phyloP scores from a whole-genome alignment of 2,329 filamentous ascomycete genomes.

The Calycina herbarum region DNA sequence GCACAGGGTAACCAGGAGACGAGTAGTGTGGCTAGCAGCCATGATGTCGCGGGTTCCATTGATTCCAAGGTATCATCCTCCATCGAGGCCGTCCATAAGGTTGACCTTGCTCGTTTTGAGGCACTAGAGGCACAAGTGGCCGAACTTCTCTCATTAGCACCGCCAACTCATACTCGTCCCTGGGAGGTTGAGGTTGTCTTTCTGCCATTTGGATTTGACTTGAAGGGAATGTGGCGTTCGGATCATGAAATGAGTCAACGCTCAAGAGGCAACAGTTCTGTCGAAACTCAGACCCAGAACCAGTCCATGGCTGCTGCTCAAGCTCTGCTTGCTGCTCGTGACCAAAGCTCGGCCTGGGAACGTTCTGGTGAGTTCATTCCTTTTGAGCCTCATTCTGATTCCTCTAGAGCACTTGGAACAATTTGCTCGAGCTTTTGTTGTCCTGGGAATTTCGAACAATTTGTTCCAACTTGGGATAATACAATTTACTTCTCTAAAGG shows the following conservation, averaged over 20 bases:
- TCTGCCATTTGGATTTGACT: conserved; percentile 63
- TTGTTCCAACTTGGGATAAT: background rate
- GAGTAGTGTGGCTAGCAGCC: conserved; percentile 29
- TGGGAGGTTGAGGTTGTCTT: conserved; percentile 79
- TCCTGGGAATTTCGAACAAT: background rate
- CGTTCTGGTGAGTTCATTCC: conserved; percentile 12
- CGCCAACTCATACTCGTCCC: conserved; percentile 62
- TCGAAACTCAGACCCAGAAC: conserved; percentile 41
- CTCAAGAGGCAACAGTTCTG: conserved; percentile 39
- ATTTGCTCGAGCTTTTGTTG: background rate
- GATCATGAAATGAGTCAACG: conserved; percentile 41
- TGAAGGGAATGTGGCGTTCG: conserved; percentile 54
- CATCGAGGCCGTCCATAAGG: conserved; percentile 39
- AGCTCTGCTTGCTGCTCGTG: conserved; percentile 29
- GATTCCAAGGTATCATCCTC: conserved; percentile 38
- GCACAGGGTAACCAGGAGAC: conserved; percentile 46
- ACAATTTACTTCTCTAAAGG: background rate
- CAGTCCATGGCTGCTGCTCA: conserved; percentile 32
- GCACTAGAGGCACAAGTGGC: conserved; percentile 45
- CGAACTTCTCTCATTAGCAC: conserved; percentile 32
- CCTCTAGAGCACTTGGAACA: no score
- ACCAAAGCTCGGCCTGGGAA: conserved; percentile 33
- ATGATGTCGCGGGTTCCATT: conserved; percentile 32
- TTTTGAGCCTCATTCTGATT: background rate
- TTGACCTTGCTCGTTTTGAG: conserved; percentile 46